Base-by-base conservation (phyloP, 179 eudicot genomes). In the Beta corolliflora region DNA sequence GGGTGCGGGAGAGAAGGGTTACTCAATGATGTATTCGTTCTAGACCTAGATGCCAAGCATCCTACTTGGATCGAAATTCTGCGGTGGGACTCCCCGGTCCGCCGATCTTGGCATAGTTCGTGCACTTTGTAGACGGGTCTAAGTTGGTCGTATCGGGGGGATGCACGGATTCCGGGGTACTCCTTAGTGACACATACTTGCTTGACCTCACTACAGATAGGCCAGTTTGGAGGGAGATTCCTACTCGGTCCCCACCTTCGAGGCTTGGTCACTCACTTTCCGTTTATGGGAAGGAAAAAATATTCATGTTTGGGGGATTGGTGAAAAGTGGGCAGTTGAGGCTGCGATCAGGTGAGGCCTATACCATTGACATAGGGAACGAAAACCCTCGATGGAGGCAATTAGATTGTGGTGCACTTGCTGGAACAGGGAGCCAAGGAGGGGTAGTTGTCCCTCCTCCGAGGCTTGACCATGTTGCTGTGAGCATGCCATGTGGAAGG, bases 191-290 rank as follows among this genome's bases (percentile, higher is more conserved):
- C 80, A 93, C 89, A 0, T 85, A 75, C 76, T 81, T 91, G 70
- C 81, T 94, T 14, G 98, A 93, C 86, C 95, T 94, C 75, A 88
- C 87, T 2, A 86, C 64, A 52, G 89, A 91, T 31, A 87, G 89
- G 54, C 97, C 97, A 3, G 81, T 78, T 29, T 94, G 97, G 98
- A 93, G 74, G 80, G 94, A 93, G 86, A 90, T 94, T 50, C 91
- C 91, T 5, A 88, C 91, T 29, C 41, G 93, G 92, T 81, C 94
- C 36, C 97, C 98, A 10, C 93, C 98, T 4, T 87, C 93, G 13
- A 84, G 98, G 75, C 71, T 94, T n/a, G 98, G 98, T 6, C 98
- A 94, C 83, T 88, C 98, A 7, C 91, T 94, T 8, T 93, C 98
- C 0, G 94, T 91, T 15, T 94, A 93, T 74, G 95, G 91, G 45